Evolutionary conservation across 2,329 filamentous ascomycete genomes (phyloP).

Genomic region (Penicillium janthinellum): DNA sequence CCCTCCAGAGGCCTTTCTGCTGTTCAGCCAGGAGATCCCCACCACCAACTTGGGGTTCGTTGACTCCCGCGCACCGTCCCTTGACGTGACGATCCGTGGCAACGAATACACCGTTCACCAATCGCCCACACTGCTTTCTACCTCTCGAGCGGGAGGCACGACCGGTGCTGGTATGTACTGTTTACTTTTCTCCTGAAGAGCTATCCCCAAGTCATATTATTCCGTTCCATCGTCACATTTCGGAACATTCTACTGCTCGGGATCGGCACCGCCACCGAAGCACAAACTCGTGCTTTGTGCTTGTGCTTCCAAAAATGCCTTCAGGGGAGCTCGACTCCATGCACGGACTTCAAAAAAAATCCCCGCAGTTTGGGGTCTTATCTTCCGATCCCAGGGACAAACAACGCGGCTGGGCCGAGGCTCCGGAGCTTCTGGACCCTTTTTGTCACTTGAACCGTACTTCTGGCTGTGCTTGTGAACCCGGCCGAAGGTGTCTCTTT

Average conservation of each 20-base stretch:
- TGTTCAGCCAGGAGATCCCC: conserved; percentile 76
- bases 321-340: not conserved
- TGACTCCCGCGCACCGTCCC: conserved; percentile 64
- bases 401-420: conserved; percentile 11
- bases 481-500: not conserved
- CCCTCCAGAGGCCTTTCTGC: conserved; percentile 75
- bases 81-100: conserved; percentile 69
- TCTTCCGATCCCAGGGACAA: conserved; percentile 6
- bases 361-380: conserved; percentile 17
- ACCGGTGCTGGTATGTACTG: conserved; percentile 65
- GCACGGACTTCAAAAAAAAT: conserved; percentile 9
- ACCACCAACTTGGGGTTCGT: conserved; percentile 83
- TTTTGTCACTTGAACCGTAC: not conserved
- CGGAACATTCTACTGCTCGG: not conserved
- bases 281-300: conserved; percentile 4
- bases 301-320: not conserved
- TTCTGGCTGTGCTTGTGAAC: conserved; percentile 11
- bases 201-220: not conserved
- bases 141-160: conserved; percentile 70
- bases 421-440: conserved; percentile 6
- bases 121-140: conserved; percentile 79
- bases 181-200: not conserved
- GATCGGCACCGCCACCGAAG: conserved; percentile 3
- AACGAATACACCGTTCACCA: conserved; percentile 77
- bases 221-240: not conserved